Conservation (phyloP, 805 yeast genomes). For the Hanseniaspora mollemarum region DNA sequence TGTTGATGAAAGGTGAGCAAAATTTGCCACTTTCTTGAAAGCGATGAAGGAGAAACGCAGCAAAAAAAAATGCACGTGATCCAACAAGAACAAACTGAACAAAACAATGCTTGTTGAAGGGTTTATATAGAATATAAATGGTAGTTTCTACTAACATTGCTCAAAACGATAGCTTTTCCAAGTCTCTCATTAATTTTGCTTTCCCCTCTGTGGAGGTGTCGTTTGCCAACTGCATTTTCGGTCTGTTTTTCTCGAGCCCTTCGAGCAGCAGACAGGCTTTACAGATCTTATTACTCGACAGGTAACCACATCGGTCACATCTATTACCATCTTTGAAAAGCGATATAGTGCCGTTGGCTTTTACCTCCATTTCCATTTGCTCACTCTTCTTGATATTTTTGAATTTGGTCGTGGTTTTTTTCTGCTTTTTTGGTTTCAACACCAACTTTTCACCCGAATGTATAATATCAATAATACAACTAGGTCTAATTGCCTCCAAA, state of each 20-base stretch:
- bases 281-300: slow-evolving; percentile 78
- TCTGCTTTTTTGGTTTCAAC: slow-evolving; percentile 45
- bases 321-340: slow-evolving; percentile 53
- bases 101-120: too few relatives aligned
- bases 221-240: slow-evolving; percentile 49
- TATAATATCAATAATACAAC: slow-evolving; percentile 87
- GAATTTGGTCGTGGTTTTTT: slow-evolving; percentile 30
- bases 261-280: slow-evolving; percentile 85
- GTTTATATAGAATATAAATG: too few relatives aligned
- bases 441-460: slow-evolving; percentile 83
- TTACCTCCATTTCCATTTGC: slow-evolving; percentile 38
- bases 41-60: too few relatives aligned
- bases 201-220: slow-evolving; percentile 49
- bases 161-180: slow-evolving; percentile 56
- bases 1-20: too few relatives aligned
- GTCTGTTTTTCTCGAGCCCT: slow-evolving; percentile 67
- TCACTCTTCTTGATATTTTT: slow-evolving; percentile 23
- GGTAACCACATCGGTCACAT: slow-evolving; percentile 84
- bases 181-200: slow-evolving; percentile 46
- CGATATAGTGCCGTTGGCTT: slow-evolving; percentile 52
- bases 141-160: not conserved
- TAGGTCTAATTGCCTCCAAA: slow-evolving; percentile 79
- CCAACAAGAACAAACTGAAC: too few relatives aligned
- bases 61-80: too few relatives aligned
- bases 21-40: too few relatives aligned